phyloP scores from a whole-genome alignment of 257 asterid species.

The Agastache rugosa region DNA sequence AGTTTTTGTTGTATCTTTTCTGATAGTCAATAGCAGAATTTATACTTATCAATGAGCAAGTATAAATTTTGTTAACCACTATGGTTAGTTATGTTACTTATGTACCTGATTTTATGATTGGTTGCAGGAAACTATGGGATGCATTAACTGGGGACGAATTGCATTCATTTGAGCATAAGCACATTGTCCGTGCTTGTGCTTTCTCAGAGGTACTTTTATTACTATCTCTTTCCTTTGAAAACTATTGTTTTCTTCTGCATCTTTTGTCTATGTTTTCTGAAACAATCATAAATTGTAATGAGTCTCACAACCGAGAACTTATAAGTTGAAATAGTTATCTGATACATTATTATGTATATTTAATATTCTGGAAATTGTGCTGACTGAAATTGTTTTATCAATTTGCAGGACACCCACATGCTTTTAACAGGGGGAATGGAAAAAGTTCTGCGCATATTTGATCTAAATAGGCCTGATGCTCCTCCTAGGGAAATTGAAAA shows the following conservation, averaged over 20 bases:
- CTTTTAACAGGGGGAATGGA: slow-evolving; percentile 92
- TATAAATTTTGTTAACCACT: neutral
- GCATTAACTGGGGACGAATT: slow-evolving; percentile 91
- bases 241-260: neutral
- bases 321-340: neutral
- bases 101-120: slow-evolving; percentile 31
- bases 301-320: neutral
- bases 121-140: slow-evolving; percentile 95
- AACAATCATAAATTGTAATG: neutral
- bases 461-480: slow-evolving; percentile 80
- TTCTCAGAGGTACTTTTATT: slow-evolving; percentile 77
- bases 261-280: neutral
- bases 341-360: neutral
- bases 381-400: slow-evolving; percentile 23
- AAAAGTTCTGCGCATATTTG: slow-evolving; percentile 79
- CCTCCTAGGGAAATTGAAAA: slow-evolving; percentile 88
- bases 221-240: neutral
- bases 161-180: slow-evolving; percentile 97
- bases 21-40: neutral
- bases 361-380: neutral
- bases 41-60: neutral
- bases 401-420: slow-evolving; percentile 70
- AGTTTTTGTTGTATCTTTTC: slow-evolving; percentile 22
- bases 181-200: slow-evolving; percentile 94
- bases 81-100: slow-evolving; percentile 7